phyloP scores from a whole-genome alignment of 306 rosid species.

The Quercus variabilis region DNA sequence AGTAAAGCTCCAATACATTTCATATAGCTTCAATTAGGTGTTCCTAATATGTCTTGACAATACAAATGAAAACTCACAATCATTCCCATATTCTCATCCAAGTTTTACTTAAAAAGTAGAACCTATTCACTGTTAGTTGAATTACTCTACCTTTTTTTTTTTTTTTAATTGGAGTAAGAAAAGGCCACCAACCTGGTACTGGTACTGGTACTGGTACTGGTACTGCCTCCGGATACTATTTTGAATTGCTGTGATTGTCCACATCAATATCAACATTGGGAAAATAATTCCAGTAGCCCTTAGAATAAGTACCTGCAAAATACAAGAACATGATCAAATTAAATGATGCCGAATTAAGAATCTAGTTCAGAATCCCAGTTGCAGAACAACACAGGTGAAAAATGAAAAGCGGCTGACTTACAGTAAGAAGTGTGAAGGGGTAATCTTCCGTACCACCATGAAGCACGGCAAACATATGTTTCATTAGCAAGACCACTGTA shows the following conservation, averaged over 20 bases:
- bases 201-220: slow-evolving; percentile 23
- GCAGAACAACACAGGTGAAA: not conserved
- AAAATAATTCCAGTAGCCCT: slow-evolving; percentile 71
- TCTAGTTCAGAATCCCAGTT: not conserved
- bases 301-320: slow-evolving; percentile 45
- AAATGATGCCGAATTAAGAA: not conserved
- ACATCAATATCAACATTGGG: slow-evolving; percentile 69
- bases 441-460: slow-evolving; percentile 50
- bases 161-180: not conserved
- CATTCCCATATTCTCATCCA: no score
- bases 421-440: slow-evolving; percentile 77
- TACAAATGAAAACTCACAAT: not conserved
- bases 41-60: not conserved
- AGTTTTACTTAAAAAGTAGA: no score
- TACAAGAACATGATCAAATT: not conserved
- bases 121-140: no score
- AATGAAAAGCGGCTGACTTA: slow-evolving; percentile 28
- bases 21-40: not conserved
- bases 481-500: slow-evolving; percentile 61
- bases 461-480: slow-evolving; percentile 58
- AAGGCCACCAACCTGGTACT: slow-evolving; percentile 29
- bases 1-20: not conserved
- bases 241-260: slow-evolving; percentile 51
- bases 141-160: no score
- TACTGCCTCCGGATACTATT: slow-evolving; percentile 32